Conservation (phyloP, 2,329 filamentous ascomycete species). For the Nemania serpens region DNA sequence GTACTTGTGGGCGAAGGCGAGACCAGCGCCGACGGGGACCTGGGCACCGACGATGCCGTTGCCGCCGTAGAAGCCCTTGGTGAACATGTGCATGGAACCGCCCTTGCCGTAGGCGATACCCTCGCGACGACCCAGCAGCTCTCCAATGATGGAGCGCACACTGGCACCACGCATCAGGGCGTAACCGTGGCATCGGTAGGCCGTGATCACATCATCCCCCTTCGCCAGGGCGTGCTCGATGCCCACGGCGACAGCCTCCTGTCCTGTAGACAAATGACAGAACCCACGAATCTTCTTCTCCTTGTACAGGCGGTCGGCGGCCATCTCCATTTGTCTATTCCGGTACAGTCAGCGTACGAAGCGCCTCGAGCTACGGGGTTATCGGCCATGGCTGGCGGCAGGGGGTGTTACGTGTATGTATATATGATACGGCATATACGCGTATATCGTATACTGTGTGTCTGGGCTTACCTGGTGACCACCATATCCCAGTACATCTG, state of each 20-base stretch:
- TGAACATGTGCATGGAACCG: conserved; percentile 99
- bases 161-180: conserved; percentile 93
- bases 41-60: conserved; percentile 99
- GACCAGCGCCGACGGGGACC: conserved; percentile 93
- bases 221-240: conserved; percentile 96
- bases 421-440: no score
- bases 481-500: conserved; percentile 99
- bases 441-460: no score
- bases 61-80: conserved; percentile 95
- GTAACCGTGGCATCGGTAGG: conserved; percentile 99
- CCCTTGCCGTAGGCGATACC: conserved; percentile 99
- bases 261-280: conserved; percentile 97
- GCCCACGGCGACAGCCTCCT: conserved; percentile 95
- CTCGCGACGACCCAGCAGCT: conserved; percentile 91
- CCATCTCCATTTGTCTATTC: conserved; percentile 97
- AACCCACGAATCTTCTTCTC: conserved; percentile 99
- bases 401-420: no score
- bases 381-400: no score
- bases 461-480: conserved; percentile 72
- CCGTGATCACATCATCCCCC: conserved; percentile 92
- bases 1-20: conserved; percentile 98
- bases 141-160: conserved; percentile 91
- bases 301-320: conserved; percentile 98
- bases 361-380: background rate
- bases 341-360: background rate